Evolutionary conservation across 2,329 filamentous ascomycete species (phyloP), one percentile per base, ranked within the genome.

Genomic region (Trichoderma sp.): DNA sequence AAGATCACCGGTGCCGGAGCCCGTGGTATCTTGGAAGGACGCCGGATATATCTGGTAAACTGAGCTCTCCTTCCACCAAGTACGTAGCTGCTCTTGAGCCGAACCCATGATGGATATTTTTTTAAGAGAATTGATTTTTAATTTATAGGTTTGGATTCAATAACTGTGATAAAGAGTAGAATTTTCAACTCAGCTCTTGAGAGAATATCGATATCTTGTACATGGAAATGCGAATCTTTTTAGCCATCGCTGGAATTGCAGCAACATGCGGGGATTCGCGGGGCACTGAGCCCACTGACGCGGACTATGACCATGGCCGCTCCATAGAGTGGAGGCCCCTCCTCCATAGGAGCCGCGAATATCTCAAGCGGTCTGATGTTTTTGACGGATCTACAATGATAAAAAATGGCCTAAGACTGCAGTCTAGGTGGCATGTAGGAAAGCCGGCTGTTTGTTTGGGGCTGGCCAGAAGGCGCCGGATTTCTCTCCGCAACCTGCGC

Each of bases 11-110:
- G 84, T 77, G 5, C 87, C 87, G 68, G 86, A 83, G 52, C 84
- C 85, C 24, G 84, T 87, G 53, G 84, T 84, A 75, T 88, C 87
- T 71, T 87, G 83, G 79, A 89, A 89, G 31, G 85, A 87, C n/a
- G 87, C 84, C 2, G 87, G 86, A 75, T 89, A 89, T 71, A 89
- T 84, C 72, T 89, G 86, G 75, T 89, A 89, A 27, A 89, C 85
- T 11, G 84, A 82, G 62, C 82, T 83, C 75, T 89, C 86, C 72
- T 88, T 88, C 87, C 87, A 89, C 87, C 87, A 89, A 19, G 76
- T 75, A 37, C 76, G 76, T 10, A 71, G 71, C 63, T 75, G 77
- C 43, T 77, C 70, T 31, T 58, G 71, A 47, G 68, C 57, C 31
- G 67, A 71, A 4, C 71, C 72, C 76, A 79, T 78, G 60, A 14